Conservation (phyloP, 108 stramenopile species). For the Poteriospumella lacustris region DNA sequence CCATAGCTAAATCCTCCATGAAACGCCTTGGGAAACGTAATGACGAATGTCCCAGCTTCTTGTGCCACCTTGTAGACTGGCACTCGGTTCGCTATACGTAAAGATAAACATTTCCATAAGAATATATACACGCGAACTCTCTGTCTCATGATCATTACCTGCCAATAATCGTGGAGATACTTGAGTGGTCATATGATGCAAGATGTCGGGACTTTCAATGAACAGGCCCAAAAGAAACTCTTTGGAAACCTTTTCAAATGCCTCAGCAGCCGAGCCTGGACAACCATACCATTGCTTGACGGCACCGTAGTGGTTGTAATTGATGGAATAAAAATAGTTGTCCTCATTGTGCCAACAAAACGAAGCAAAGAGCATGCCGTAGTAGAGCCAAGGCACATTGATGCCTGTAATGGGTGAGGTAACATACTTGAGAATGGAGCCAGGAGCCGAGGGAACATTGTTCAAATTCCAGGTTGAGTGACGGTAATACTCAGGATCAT, state of each 20-base stretch:
- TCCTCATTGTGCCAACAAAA: constrained; percentile 99
- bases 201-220: constrained; percentile 36
- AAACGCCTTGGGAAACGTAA: constrained; percentile 93
- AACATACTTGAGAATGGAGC: constrained; percentile 75
- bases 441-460: constrained; percentile 81
- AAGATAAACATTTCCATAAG: background rate
- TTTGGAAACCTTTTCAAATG: constrained; percentile 27
- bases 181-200: constrained; percentile 75
- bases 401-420: constrained; percentile 87
- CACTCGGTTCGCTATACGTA: constrained; percentile 62
- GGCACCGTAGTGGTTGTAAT: constrained; percentile 90
- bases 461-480: constrained; percentile 91
- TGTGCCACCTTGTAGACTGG: constrained; percentile 80
- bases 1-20: constrained; percentile 92
- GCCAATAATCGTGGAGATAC: constrained; percentile 71
- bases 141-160: background rate
- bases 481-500: constrained; percentile 22
- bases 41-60: constrained; percentile 75
- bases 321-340: constrained; percentile 95
- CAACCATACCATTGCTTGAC: constrained; percentile 97
- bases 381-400: constrained; percentile 87
- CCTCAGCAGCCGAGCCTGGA: constrained; percentile 37
- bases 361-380: constrained; percentile 34
- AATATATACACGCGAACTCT: background rate
- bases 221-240: constrained; percentile 74